phyloP scores from a whole-genome alignment of 441 rosid genomes.

The Francoa sonchifolia region DNA sequence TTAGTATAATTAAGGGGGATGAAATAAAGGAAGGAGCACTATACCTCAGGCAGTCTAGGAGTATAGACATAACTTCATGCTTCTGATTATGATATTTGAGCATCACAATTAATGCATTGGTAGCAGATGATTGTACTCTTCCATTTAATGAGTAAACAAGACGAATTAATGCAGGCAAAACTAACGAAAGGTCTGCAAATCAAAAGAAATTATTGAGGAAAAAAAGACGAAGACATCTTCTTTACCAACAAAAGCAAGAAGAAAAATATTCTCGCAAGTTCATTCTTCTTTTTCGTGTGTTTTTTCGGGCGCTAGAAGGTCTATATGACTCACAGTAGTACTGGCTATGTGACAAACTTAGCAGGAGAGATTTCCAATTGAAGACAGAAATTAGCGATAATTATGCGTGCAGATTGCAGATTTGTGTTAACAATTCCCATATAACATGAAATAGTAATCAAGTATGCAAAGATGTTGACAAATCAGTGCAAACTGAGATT shows the following conservation, averaged over 20 bases:
- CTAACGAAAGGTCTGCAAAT: slow-evolving; percentile 55
- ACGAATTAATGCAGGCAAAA: slow-evolving; percentile 49
- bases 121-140: slow-evolving; percentile 31
- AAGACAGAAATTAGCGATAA: too few relatives aligned
- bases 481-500: too few relatives aligned
- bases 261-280: neutral
- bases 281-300: too few relatives aligned
- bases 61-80: slow-evolving; percentile 52
- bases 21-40: slow-evolving; percentile 9
- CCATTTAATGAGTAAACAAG: slow-evolving; percentile 44
- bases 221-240: slow-evolving; percentile 7
- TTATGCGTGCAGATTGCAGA: too few relatives aligned
- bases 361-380: neutral
- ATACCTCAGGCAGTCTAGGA: slow-evolving; percentile 80
- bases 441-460: too few relatives aligned
- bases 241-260: slow-evolving; percentile 10
- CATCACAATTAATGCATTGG: slow-evolving; percentile 42
- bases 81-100: slow-evolving; percentile 50
- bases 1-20: too few relatives aligned
- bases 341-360: too few relatives aligned
- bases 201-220: slow-evolving; percentile 11
- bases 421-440: too few relatives aligned
- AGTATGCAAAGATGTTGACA: too few relatives aligned
- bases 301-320: too few relatives aligned
- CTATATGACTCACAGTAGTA: too few relatives aligned